Conservation (phyloP, 2,329 filamentous ascomycete genomes). For the Pseudogymnoascus sp. region DNA sequence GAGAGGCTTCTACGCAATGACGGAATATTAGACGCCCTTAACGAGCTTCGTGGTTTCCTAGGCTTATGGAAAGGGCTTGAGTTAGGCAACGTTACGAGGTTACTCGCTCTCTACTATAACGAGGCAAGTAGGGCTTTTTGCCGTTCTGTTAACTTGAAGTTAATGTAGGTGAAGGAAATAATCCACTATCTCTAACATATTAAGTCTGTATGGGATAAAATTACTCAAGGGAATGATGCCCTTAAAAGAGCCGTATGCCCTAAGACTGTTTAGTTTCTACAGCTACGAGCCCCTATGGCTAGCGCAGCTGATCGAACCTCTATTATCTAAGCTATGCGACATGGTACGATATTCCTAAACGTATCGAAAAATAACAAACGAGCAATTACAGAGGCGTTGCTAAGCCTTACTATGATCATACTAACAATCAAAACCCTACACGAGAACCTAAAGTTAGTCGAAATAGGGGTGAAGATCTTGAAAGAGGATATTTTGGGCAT, state of each 20-base stretch:
- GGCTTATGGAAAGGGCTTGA: too few relatives aligned
- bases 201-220: not conserved
- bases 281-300: not conserved
- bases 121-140: conserved; percentile 5
- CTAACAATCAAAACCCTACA: not conserved
- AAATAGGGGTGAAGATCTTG: not conserved
- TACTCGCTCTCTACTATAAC: conserved; percentile 9
- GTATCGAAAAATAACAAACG: not conserved
- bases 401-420: not conserved
- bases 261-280: conserved; percentile 8
- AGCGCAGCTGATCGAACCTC: conserved; percentile 2
- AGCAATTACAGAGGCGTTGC: not conserved
- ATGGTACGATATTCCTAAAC: not conserved
- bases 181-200: not conserved
- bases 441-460: not conserved
- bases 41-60: too few relatives aligned
- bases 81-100: conserved; percentile 5
- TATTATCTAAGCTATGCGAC: conserved; percentile 2
- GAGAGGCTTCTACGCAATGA: not conserved
- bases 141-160: not conserved
- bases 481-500: not conserved
- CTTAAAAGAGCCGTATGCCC: conserved; percentile 2
- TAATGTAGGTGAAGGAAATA: not conserved
- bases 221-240: not conserved
- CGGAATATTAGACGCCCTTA: not conserved